phyloP scores from a whole-genome alignment of 257 asterid genomes.

The Solanum dulcamara region DNA sequence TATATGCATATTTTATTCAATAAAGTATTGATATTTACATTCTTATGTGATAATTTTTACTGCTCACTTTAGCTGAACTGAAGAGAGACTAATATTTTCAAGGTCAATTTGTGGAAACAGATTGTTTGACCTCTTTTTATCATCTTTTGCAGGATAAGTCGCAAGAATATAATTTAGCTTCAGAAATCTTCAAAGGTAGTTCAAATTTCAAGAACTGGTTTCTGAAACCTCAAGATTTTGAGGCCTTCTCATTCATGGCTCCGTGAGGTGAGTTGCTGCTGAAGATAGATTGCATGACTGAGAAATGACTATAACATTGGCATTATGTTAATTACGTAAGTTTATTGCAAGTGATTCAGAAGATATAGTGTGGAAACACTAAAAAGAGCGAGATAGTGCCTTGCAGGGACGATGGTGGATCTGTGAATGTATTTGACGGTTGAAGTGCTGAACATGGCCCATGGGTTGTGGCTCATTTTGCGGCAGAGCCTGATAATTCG shows the following conservation, averaged over 20 bases:
- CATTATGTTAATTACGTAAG: background rate
- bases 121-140: background rate
- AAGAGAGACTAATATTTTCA: background rate
- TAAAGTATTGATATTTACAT: background rate
- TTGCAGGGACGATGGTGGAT: background rate
- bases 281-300: background rate
- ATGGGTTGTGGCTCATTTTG: background rate
- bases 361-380: too few species aligned
- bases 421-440: background rate
- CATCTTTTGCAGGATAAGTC: conserved; percentile 44
- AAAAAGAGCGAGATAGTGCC: too few species aligned
- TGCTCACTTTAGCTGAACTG: background rate
- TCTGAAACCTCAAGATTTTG: conserved; percentile 47
- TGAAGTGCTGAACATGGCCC: background rate
- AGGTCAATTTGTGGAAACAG: background rate
- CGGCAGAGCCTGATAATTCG: background rate
- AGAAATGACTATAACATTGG: background rate
- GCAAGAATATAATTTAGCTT: conserved; percentile 41
- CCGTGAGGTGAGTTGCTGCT: conserved; percentile 9
- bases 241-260: conserved; percentile 31
- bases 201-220: conserved; percentile 65
- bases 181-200: conserved; percentile 57
- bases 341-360: background rate
- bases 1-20: background rate
- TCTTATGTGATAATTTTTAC: background rate